These are phyloP conservation scores for Isatis lusitanica DNA, from an alignment of 441 rosid genomes.

Conservation along the genomic window DNA sequence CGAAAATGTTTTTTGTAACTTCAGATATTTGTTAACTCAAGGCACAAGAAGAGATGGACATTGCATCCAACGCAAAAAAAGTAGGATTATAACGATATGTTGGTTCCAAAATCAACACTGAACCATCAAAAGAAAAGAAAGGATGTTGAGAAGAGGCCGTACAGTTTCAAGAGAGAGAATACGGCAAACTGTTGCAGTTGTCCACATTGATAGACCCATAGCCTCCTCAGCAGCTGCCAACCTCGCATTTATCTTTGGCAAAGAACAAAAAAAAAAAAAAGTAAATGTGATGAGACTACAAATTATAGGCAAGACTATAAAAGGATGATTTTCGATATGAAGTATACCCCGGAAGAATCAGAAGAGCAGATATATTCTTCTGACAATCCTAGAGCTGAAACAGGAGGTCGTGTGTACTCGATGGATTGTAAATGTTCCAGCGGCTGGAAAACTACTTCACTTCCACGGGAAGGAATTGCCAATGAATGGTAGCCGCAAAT, in stretches of 20 bases:
- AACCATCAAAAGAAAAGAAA: conserved; percentile 8
- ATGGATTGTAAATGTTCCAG: conserved; percentile 91
- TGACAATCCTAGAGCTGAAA: conserved; percentile 58
- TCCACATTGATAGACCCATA: conserved; percentile 85
- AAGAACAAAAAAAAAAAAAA: conserved; percentile 10
- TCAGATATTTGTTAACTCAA: conserved; percentile 12
- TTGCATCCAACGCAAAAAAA: conserved; percentile 5
- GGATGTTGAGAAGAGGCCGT: conserved; percentile 35
- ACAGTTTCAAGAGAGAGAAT: conserved; percentile 93
- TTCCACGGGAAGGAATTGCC: conserved; percentile 67
- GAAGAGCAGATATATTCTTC: conserved; percentile 45
- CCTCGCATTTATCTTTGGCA: conserved; percentile 63
- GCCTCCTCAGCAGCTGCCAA: conserved; percentile 93
- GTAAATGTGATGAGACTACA: conserved; percentile 25
- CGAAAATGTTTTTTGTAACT: conserved; percentile 9
- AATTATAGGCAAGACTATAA: conserved; percentile 15
- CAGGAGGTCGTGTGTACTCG: conserved; percentile 63
- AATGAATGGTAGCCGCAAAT: conserved; percentile 82
- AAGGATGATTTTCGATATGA: conserved; percentile 10
- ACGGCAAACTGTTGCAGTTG: conserved; percentile 93
- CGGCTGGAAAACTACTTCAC: conserved; percentile 74
- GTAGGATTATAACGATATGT: neutral
- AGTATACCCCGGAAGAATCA: conserved; percentile 69
- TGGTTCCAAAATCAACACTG: conserved; percentile 6
- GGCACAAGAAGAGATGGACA: conserved; percentile 14